phyloP scores from a whole-genome alignment of 345 rosid species.

The Pugionium cornutum region DNA sequence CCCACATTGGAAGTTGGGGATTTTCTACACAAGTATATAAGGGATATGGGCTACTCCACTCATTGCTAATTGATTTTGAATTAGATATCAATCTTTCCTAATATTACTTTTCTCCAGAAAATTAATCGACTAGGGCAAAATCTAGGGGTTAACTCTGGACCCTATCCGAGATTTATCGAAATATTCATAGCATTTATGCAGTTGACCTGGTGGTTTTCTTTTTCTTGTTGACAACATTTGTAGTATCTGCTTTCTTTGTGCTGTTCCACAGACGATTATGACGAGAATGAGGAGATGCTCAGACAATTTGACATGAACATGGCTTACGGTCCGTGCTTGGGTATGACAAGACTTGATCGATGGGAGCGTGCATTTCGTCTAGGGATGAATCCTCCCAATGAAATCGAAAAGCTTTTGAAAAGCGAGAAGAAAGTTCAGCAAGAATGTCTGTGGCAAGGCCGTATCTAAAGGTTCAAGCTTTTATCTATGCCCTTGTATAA shows the following conservation, averaged over 20 bases:
- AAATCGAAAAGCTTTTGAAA: constrained; percentile 53
- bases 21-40: no score
- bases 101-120: no score
- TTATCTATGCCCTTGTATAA: constrained; percentile 30
- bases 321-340: constrained; percentile 79
- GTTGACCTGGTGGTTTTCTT: background rate
- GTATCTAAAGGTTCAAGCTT: constrained; percentile 41
- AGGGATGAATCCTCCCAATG: constrained; percentile 66
- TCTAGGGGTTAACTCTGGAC: no score
- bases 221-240: background rate
- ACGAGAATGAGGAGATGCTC: constrained; percentile 49
- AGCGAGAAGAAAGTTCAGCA: constrained; percentile 43
- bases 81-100: no score
- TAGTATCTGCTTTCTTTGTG: background rate
- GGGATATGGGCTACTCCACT: no score
- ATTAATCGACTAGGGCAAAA: no score
- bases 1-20: no score
- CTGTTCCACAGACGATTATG: constrained; percentile 48
- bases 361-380: constrained; percentile 79
- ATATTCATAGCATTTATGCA: background rate
- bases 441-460: constrained; percentile 72
- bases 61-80: no score
- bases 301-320: constrained; percentile 86
- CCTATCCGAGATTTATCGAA: no score
- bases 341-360: constrained; percentile 63